Conservation (phyloP, 2,329 filamentous ascomycete genomes). For the Diatrype stigma region DNA sequence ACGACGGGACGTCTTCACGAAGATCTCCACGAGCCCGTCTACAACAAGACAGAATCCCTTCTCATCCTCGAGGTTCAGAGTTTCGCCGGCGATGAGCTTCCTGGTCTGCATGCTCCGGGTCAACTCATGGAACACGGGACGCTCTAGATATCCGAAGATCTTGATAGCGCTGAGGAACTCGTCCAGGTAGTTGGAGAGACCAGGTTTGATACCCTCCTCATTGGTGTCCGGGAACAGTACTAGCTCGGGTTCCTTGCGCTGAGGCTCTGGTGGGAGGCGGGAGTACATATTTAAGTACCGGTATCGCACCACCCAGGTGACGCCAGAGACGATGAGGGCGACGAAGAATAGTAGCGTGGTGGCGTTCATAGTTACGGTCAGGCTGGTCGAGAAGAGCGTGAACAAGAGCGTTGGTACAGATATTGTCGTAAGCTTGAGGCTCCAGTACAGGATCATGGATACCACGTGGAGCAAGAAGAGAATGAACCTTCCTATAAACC, state of each 20-base stretch:
- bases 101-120: conserved; percentile 97
- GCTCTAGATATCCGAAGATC: conserved; percentile 94
- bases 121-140: conserved; percentile 95
- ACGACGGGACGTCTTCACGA: conserved; percentile 76
- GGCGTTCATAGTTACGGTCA: conserved; percentile 98
- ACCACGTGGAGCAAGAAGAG: conserved; percentile 51
- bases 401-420: conserved; percentile 87
- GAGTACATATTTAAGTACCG: conserved; percentile 97
- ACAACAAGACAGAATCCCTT: conserved; percentile 98
- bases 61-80: conserved; percentile 90
- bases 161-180: conserved; percentile 98
- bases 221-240: conserved; percentile 93
- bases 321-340: conserved; percentile 71
- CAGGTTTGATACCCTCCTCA: conserved; percentile 84
- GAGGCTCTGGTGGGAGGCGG: conserved; percentile 85
- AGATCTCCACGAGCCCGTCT: conserved; percentile 93
- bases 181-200: conserved; percentile 92
- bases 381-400: conserved; percentile 51
- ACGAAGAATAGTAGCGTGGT: conserved; percentile 90
- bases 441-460: conserved; percentile 66
- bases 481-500: conserved; percentile 51
- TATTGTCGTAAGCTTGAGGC: conserved; percentile 80
- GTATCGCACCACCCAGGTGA: conserved; percentile 93
- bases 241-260: conserved; percentile 91
- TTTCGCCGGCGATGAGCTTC: conserved; percentile 94